These are phyloP conservation scores for Amanita subjunquillea DNA, from an alignment of 768 basidiomycete species.

Conservation along the genomic window DNA sequence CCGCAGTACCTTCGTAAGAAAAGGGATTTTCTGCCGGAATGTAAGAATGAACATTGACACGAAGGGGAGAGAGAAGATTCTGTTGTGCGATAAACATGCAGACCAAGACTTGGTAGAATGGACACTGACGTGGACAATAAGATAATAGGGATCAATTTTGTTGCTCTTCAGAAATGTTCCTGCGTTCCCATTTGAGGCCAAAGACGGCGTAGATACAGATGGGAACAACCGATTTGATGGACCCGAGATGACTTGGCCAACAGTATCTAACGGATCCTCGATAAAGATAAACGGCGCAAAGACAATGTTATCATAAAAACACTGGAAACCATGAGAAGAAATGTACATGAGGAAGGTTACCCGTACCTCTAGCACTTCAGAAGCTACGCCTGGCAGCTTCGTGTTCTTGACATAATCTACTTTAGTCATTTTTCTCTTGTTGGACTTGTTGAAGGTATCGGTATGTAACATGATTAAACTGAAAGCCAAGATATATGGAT, in stretches of 20 bases:
- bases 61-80: slow-evolving; percentile 61
- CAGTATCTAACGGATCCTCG: slow-evolving; percentile 76
- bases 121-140: slow-evolving; percentile 65
- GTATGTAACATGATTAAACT: slow-evolving; percentile 99
- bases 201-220: slow-evolving; percentile 12
- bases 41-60: slow-evolving; percentile 49
- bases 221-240: slow-evolving; percentile 7
- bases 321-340: slow-evolving; percentile 33
- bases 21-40: slow-evolving; percentile 59
- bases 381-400: slow-evolving; percentile 68
- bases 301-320: slow-evolving; percentile 93
- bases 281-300: slow-evolving; percentile 96
- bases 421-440: slow-evolving; percentile 96
- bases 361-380: slow-evolving; percentile 79
- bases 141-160: slow-evolving; percentile 86
- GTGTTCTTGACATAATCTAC: slow-evolving; percentile 92
- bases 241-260: slow-evolving; percentile 38
- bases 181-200: not conserved
- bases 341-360: slow-evolving; percentile 1
- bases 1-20: slow-evolving; percentile 52
- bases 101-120: slow-evolving; percentile 1
- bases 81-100: slow-evolving; percentile 16
- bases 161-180: slow-evolving; percentile 37
- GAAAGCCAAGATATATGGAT: slow-evolving; percentile 93
- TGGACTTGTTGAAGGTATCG: slow-evolving; percentile 95